A percentile compares a stretch with the other conserved stretches of the same genome.
Evolutionary conservation across 1,284 basidiomycete genomes (phyloP).

Genomic region (Cutaneotrichosporon cavernicola): DNA sequence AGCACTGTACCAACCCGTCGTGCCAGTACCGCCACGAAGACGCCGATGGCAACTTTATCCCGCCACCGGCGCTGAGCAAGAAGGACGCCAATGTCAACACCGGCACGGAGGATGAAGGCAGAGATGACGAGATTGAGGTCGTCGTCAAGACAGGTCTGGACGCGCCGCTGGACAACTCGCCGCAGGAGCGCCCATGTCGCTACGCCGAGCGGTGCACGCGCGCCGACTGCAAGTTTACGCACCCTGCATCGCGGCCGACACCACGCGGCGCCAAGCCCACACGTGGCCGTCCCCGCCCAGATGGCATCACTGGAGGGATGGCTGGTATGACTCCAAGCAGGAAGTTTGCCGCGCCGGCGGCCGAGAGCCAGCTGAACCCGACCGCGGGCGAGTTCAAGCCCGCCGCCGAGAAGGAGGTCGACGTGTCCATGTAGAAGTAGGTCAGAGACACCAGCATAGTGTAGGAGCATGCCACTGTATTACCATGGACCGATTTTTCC

Average conservation of each 20-base stretch:
- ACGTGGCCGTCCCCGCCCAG: slow-evolving; percentile 7
- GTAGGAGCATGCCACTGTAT: slow-evolving; percentile 4
- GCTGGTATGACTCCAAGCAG: slow-evolving; percentile 37
- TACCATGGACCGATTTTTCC: background rate
- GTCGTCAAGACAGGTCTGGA: slow-evolving; percentile 26
- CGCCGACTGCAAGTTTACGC: slow-evolving; percentile 45
- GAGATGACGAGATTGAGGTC: slow-evolving; percentile 32
- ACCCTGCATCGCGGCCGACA: slow-evolving; percentile 36
- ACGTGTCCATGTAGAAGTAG: slow-evolving; percentile 23
- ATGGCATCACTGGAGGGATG: slow-evolving; percentile 9
- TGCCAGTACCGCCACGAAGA: slow-evolving; percentile 54
- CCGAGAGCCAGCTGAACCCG: slow-evolving; percentile 32
- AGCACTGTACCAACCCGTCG: slow-evolving; percentile 52
- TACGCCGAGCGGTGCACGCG: slow-evolving; percentile 49
- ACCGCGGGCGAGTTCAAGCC: slow-evolving; percentile 41
- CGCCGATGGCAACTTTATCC: slow-evolving; percentile 49
- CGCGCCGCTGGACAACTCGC: slow-evolving; percentile 33
- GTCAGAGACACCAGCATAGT: background rate
- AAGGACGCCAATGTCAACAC: slow-evolving; percentile 10
- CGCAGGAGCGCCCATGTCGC: slow-evolving; percentile 35
- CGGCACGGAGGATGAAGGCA: slow-evolving; percentile 6
- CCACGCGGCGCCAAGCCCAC: slow-evolving; percentile 22
- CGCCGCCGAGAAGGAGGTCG: slow-evolving; percentile 24
- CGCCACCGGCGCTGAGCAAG: slow-evolving; percentile 48
- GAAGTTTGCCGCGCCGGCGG: slow-evolving; percentile 32